Conservation (phyloP, 257 asterid species). For the Petunia secreta region DNA sequence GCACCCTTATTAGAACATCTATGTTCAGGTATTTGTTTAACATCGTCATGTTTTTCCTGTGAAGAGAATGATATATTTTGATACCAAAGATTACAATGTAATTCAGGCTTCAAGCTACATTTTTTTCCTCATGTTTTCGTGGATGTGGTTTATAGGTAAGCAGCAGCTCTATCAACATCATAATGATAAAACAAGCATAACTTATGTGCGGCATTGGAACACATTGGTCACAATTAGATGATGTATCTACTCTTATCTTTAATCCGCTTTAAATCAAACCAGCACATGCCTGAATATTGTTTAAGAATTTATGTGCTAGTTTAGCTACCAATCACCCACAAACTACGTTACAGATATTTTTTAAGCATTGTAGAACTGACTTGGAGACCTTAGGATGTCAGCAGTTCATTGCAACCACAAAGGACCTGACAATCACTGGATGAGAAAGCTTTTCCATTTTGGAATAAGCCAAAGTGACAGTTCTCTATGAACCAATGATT, state of each 20-base stretch:
- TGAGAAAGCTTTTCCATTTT: not conserved
- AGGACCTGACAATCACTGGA: not conserved
- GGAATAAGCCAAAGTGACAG: not conserved
- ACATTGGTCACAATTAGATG: not conserved
- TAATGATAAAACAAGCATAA: not conserved
- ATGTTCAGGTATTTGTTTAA: slow-evolving; percentile 40
- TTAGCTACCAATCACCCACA: not conserved
- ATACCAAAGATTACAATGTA: not conserved
- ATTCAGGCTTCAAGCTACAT: not conserved
- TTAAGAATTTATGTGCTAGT: not conserved
- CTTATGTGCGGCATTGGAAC: not conserved
- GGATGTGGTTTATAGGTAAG: not conserved
- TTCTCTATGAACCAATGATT: not conserved
- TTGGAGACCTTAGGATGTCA: not conserved
- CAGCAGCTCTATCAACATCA: slow-evolving; percentile 4
- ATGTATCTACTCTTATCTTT: not conserved
- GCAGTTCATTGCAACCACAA: not conserved
- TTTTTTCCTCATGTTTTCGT: not conserved
- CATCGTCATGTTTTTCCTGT: not conserved
- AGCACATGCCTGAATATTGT: not conserved
- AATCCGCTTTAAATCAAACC: not conserved
- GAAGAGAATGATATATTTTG: not conserved
- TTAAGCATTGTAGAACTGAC: not conserved
- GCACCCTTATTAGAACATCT: slow-evolving; percentile 46
- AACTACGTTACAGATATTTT: not conserved